Percentiles rank a stretch among this genome's conserved stretches.
phyloP scores from a whole-genome alignment of 169 alveolate genomes.

The Plasmodium vinckei region DNA sequence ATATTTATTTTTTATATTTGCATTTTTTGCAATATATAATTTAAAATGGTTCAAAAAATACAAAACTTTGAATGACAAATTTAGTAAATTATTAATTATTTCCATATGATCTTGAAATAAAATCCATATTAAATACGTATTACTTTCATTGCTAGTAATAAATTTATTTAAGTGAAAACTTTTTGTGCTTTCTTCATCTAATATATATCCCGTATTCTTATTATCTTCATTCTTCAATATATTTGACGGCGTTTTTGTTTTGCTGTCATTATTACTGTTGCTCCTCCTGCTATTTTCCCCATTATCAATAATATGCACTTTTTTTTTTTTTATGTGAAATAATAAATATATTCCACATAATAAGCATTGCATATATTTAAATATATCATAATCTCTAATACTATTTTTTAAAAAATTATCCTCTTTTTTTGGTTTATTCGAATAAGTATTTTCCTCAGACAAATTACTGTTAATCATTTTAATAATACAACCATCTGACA shows the following conservation, averaged over 20 bases:
- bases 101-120: conserved; percentile 67
- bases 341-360: conserved; percentile 51
- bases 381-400: conserved; percentile 59
- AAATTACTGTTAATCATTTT: conserved; percentile 41
- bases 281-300: too few species aligned
- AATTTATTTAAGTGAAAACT: conserved; percentile 13
- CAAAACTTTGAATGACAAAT: conserved; percentile 34
- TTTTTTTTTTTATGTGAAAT: conserved; percentile 34
- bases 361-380: conserved; percentile 66
- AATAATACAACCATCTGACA: conserved; percentile 53
- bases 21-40: conserved; percentile 32
- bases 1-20: conserved; percentile 46
- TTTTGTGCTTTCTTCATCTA: conserved; percentile 48
- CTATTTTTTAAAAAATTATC: conserved; percentile 40
- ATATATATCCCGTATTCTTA: conserved; percentile 5
- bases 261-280: too few species aligned
- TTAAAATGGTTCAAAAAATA: conserved; percentile 47
- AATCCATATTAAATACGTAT: conserved; percentile 41
- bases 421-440: conserved; percentile 13
- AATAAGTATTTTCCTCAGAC: conserved; percentile 3
- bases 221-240: neutral
- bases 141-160: conserved; percentile 23
- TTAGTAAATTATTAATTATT: conserved; percentile 34
- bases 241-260: conserved; percentile 11
- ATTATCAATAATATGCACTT: too few species aligned